These are phyloP conservation scores for Zymoseptoria crescenta DNA, from an alignment of 2,329 filamentous ascomycete species.

Conservation along the genomic window DNA sequence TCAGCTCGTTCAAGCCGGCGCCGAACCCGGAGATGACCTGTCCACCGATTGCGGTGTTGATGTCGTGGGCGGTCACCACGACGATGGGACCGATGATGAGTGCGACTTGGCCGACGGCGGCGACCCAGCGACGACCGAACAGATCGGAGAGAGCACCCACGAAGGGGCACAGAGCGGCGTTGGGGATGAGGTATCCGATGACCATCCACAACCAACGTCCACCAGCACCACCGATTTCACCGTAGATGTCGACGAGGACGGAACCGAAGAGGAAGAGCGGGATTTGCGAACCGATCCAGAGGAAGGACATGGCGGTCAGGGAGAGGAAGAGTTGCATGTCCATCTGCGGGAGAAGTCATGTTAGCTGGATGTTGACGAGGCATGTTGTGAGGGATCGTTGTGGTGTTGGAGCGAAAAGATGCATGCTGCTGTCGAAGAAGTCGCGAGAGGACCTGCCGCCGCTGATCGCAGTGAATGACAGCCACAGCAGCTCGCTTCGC, in stretches of 20 bases:
- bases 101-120: constrained; percentile 46
- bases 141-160: constrained; percentile 60
- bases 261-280: constrained; percentile 43
- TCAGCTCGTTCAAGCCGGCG: constrained; percentile 61
- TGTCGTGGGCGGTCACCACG: constrained; percentile 48
- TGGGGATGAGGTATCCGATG: constrained; percentile 47
- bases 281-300: constrained; percentile 55
- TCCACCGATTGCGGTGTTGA: constrained; percentile 57
- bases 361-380: neutral
- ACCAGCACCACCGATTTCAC: constrained; percentile 52
- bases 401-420: neutral
- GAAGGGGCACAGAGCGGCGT: constrained; percentile 53
- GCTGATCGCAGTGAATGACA: neutral
- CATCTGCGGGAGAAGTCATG: constrained; percentile 31
- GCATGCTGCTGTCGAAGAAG: neutral
- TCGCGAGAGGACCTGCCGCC: neutral
- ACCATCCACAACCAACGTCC: constrained; percentile 40
- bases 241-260: constrained; percentile 46
- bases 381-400: neutral
- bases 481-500: neutral
- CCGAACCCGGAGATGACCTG: constrained; percentile 56
- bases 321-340: constrained; percentile 42
- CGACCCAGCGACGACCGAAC: constrained; percentile 54
- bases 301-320: constrained; percentile 50
- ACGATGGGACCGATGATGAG: constrained; percentile 55